Evolutionary conservation across 257 asterid species (phyloP).

Genomic region (Osmanthus fragrans): DNA sequence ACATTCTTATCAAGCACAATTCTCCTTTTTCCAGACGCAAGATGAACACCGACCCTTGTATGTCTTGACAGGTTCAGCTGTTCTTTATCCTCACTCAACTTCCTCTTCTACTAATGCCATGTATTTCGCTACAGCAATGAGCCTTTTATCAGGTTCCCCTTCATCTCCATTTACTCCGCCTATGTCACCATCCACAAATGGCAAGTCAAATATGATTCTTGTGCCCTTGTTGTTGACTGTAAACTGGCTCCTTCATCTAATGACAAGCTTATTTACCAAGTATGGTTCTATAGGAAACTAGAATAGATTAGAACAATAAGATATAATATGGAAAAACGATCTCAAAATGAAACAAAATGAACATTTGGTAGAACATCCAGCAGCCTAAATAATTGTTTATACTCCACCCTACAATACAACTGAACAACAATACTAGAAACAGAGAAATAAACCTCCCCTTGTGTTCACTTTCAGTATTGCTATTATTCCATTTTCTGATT

Average conservation of each 20-base stretch:
- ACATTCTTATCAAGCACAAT: too few species aligned
- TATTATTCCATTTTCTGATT: too few species aligned
- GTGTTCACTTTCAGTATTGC: too few species aligned
- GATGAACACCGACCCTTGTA: conserved; percentile 45
- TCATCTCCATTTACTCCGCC: conserved; percentile 69
- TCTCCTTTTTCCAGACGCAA: conserved; percentile 59
- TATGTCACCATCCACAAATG: conserved; percentile 61
- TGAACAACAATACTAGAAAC: conserved; percentile 17
- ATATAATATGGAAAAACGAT: not conserved
- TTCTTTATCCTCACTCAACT: conserved; percentile 42
- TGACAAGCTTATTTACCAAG: conserved; percentile 2
- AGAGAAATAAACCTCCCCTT: not conserved
- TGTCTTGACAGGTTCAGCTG: too few species aligned
- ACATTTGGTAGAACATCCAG: conserved; percentile 64
- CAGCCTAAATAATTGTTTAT: conserved; percentile 72
- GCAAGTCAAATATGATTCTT: conserved; percentile 36
- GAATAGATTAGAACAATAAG: not conserved
- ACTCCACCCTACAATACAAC: conserved; percentile 69
- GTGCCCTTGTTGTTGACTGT: too few species aligned
- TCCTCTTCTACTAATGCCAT: conserved; percentile 43
- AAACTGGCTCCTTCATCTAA: not conserved
- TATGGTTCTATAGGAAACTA: not conserved
- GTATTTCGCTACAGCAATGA: conserved; percentile 64
- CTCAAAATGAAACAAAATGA: conserved; percentile 50
- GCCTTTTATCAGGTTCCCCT: conserved; percentile 60